Evolutionary conservation across 2,329 filamentous ascomycete species (phyloP).

Genomic region (Venturia aucupariae): DNA sequence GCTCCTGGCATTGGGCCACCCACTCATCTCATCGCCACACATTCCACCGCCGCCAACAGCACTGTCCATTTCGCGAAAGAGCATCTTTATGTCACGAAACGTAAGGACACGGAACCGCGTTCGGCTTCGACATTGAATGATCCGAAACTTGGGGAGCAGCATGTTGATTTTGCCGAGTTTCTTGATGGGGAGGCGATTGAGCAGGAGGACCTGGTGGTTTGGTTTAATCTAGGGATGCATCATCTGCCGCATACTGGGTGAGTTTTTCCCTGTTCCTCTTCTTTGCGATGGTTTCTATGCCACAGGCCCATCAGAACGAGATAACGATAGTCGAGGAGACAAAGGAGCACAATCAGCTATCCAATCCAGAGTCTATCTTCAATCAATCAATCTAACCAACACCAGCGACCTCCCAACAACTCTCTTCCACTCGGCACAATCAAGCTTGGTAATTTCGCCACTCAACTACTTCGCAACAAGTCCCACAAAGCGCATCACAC

Average conservation of each 20-base stretch:
- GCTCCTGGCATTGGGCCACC: slow-evolving; percentile 26
- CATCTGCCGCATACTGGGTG: slow-evolving; percentile 46
- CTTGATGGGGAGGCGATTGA: slow-evolving; percentile 35
- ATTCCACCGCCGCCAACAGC: slow-evolving; percentile 29
- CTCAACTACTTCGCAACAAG: neutral
- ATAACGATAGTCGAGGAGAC: too few relatives aligned
- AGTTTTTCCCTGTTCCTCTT: neutral
- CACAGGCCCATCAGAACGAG: too few relatives aligned
- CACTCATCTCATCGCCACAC: slow-evolving; percentile 28
- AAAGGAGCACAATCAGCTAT: too few relatives aligned
- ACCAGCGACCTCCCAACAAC: neutral
- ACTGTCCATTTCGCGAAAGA: slow-evolving; percentile 28
- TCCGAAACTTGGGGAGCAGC: slow-evolving; percentile 30
- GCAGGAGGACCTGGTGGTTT: slow-evolving; percentile 42
- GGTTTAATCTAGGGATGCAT: slow-evolving; percentile 51
- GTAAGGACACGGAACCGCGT: slow-evolving; percentile 38
- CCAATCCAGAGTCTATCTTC: too few relatives aligned
- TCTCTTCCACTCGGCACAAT: neutral
- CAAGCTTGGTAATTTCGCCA: neutral
- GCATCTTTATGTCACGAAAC: slow-evolving; percentile 34
- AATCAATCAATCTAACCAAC: neutral
- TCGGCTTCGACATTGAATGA: slow-evolving; percentile 28
- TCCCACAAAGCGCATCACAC: neutral
- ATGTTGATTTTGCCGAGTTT: slow-evolving; percentile 36
- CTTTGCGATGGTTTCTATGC: too few relatives aligned